These are phyloP conservation scores for Hypsizygus ulmarius DNA, from an alignment of 1,284 basidiomycete species.

Conservation along the genomic window DNA sequence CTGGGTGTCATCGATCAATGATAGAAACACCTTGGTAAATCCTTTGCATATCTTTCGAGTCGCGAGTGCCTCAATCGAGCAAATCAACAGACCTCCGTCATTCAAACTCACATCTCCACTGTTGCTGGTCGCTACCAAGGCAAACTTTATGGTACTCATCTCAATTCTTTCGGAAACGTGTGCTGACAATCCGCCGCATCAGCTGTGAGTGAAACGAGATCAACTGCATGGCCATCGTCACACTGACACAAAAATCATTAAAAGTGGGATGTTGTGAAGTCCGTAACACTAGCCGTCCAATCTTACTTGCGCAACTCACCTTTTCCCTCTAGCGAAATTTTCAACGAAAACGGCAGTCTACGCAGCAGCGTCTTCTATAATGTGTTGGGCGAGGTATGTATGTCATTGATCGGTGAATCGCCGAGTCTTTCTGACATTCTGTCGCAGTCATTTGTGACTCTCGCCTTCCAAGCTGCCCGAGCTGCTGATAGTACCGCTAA, in stretches of 20 bases:
- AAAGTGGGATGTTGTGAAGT: constrained; percentile 43
- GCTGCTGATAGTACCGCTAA: constrained; percentile 35
- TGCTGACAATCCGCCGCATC: no score
- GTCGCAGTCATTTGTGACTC: constrained; percentile 34
- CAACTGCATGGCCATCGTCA: no score
- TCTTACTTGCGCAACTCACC: neutral
- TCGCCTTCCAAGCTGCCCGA: constrained; percentile 41
- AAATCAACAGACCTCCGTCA: constrained; percentile 22
- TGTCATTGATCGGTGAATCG: neutral
- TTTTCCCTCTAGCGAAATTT: constrained; percentile 32
- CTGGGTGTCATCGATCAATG: constrained; percentile 26
- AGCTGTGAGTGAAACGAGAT: no score
- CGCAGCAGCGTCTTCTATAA: constrained; percentile 41
- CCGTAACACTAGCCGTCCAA: constrained; percentile 6
- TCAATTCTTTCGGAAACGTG: neutral
- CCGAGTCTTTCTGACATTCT: neutral
- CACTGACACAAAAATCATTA: neutral
- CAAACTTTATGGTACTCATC: constrained; percentile 30
- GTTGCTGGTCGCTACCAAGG: constrained; percentile 38
- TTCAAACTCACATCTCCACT: constrained; percentile 36
- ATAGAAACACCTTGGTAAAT: constrained; percentile 22
- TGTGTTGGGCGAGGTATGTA: constrained; percentile 36
- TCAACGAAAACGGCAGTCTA: constrained; percentile 43
- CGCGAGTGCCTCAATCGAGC: neutral
- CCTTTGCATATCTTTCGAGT: neutral